Evolutionary conservation across 345 rosid species (phyloP), one percentile per base, ranked within the genome.

Genomic region (Populus davidiana): DNA sequence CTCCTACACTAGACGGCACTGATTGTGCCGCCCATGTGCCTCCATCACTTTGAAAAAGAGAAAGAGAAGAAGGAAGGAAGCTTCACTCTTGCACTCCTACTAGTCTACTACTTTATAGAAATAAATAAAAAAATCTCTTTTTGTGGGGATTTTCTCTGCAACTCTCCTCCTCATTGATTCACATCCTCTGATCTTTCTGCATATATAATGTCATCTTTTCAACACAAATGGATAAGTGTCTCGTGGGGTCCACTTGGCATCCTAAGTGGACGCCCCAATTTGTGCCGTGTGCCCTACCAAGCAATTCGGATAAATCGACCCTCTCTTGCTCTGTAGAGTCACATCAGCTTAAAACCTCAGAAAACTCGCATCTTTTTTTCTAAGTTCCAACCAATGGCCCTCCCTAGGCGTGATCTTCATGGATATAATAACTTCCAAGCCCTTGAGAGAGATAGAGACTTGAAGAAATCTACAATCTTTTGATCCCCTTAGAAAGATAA

Each of bases 191-290:
- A 21, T 50, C 29, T 72, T 5, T n/a, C 44, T 29, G 36, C 23
- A 41, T 11, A 44, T 71, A 43, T 71, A 59, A 65, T 71, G 10
- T 23, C 33, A 20, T 31, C 63, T 68, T 36, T 39, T 20, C 43
- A 75, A 3, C 74, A 27, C 36, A 59, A 71, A 41, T 69, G 87
- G 93, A 88, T 87, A 88, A 88, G 90, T 79, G 85, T 85, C 87
- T 70, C 50, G 20, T 35, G 78, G 89, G 90, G 86, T 84, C 89
- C 88, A 80, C 72, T 6, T 76, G 83, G 52, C 76, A 82, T 82
- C 84, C 84, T 41, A 85, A 76, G 54, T 82, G 86, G 85, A 76
- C 47, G 18, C 23, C 33, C 76, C 70, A 20, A 16, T 35, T 29
- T 38, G 29, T 31, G 75, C 38, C 84, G 23, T 38, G 63, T 81